Conservation (phyloP, 495 filamentous ascomycete genomes). For the Penicillium atrosanguineum region DNA sequence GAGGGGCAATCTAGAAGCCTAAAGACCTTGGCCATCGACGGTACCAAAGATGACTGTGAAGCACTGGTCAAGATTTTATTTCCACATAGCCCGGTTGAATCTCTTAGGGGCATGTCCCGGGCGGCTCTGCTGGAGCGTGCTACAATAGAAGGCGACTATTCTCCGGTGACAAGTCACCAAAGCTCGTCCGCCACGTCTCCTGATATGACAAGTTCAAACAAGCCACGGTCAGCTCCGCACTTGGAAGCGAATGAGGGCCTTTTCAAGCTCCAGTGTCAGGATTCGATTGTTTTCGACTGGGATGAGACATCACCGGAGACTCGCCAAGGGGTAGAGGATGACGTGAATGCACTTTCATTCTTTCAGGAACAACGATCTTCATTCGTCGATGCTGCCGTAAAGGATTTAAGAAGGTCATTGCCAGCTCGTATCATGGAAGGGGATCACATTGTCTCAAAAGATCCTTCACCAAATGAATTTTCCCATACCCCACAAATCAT, state of each 20-base stretch:
- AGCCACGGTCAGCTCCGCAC: constrained; percentile 1
- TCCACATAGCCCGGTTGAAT: constrained; percentile 5
- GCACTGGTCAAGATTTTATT: constrained; percentile 8
- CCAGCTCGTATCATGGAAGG: not conserved
- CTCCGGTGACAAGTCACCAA: constrained; percentile 4
- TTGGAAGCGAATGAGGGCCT: constrained; percentile 6
- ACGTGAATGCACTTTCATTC: constrained; percentile 9
- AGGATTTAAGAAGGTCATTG: not conserved
- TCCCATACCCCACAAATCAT: not conserved
- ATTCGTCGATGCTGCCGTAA: constrained; percentile 10
- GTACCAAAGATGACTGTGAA: constrained; percentile 4
- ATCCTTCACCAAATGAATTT: not conserved
- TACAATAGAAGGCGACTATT: constrained; percentile 1
- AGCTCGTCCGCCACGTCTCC: constrained; percentile 11
- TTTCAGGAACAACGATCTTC: constrained; percentile 3
- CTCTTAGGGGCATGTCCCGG: constrained; percentile 6
- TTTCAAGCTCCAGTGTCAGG: constrained; percentile 6
- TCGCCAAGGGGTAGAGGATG: constrained; percentile 3
- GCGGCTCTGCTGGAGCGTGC: constrained; percentile 5
- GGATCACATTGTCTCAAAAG: not conserved
- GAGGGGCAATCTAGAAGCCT: constrained; percentile 4
- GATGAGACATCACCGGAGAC: constrained; percentile 7
- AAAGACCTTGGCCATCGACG: not conserved
- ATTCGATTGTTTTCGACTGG: constrained; percentile 7
- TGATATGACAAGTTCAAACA: not conserved